Evolutionary conservation across 2,329 filamentous ascomycete species (phyloP).

Genomic region (Apiospora phragmitis): DNA sequence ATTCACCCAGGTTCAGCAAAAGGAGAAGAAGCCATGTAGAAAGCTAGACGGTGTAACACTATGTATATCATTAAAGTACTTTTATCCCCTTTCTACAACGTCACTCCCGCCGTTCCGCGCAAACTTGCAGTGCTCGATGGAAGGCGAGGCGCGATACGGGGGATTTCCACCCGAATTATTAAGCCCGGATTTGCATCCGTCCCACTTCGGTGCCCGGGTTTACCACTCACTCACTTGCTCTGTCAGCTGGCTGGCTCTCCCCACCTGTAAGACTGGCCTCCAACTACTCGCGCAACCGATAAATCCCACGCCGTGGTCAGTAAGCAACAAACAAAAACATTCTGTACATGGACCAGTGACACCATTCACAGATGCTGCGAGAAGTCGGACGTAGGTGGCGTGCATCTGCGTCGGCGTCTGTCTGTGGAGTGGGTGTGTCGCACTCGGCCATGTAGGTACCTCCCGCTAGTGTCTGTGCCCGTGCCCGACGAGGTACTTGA

Average conservation of each 20-base stretch:
- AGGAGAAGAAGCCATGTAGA: neutral
- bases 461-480: neutral
- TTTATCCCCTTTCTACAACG: neutral
- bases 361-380: too few species aligned
- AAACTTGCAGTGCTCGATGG: neutral
- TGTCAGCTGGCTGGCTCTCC: neutral
- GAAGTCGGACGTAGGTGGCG: too few species aligned
- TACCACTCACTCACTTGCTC: neutral
- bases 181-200: neutral
- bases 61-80: neutral
- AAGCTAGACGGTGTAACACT: neutral
- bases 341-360: too few species aligned
- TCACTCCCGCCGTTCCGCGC: neutral
- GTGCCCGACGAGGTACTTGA: neutral
- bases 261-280: neutral
- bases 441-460: neutral
- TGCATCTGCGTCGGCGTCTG: neutral
- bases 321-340: too few species aligned
- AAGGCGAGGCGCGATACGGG: neutral
- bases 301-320: neutral
- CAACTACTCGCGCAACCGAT: neutral
- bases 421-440: neutral
- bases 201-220: neutral
- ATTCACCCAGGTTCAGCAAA: neutral
- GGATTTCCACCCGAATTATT: neutral